Conservation (phyloP, 2,329 filamentous ascomycete species). For the Penicillium sp. region DNA sequence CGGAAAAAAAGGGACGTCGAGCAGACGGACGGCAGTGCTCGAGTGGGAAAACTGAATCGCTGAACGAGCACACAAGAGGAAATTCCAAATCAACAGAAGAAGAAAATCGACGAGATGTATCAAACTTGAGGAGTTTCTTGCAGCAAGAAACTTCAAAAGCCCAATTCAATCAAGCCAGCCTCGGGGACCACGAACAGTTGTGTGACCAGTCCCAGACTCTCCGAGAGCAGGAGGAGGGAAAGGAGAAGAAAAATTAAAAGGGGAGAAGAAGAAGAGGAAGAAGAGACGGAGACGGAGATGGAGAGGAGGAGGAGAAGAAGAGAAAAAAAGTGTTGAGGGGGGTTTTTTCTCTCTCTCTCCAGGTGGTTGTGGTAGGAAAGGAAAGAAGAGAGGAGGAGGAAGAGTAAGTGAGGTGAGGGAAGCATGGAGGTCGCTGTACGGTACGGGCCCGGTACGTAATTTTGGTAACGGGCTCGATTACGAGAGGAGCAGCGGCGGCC, state of each 20-base stretch:
- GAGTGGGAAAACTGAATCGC: conserved; percentile 34
- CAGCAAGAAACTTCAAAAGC: not conserved
- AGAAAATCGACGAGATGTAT: conserved; percentile 14
- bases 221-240: conserved; percentile 33
- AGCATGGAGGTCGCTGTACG: conserved; percentile 1
- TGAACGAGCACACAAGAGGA: conserved; percentile 22
- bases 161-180: not conserved
- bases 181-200: conserved; percentile 24
- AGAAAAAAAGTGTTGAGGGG: conserved; percentile 30
- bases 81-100: conserved; percentile 13
- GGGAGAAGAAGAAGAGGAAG: conserved; percentile 15
- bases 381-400: conserved; percentile 24
- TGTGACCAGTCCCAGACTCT: conserved; percentile 37
- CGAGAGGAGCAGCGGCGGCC: not conserved
- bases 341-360: conserved; percentile 34
- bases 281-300: conserved; percentile 21
- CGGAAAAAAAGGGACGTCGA: conserved; percentile 25
- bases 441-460: conserved; percentile 5
- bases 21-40: conserved; percentile 37
- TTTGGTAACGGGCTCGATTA: conserved; percentile 7
- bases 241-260: not conserved
- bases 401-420: not conserved
- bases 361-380: conserved; percentile 38
- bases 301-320: conserved; percentile 29
- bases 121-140: not conserved